Base-by-base conservation (phyloP, 1,139 yeast species). In the Suhomyces coccinellae region DNA sequence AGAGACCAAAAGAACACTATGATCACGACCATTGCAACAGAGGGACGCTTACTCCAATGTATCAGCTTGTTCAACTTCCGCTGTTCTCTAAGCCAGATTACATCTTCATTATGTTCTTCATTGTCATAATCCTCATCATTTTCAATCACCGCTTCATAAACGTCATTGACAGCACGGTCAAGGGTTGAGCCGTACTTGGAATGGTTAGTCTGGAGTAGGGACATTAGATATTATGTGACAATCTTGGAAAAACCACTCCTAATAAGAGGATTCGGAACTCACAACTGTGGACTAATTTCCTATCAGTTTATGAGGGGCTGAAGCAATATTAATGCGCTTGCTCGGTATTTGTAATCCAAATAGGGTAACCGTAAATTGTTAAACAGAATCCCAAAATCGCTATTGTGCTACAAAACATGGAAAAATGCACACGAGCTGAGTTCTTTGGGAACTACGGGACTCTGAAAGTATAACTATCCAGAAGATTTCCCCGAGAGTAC, bases 71-170 rank as follows among this genome's bases (percentile, higher is more conserved):
- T 65, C 33, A 53, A 48, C n/a, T 49, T 32, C 17, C 71, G 53
- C 48, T 71, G 76, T 47, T 71, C 73, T 15, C 73, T 52, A 28
- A 71, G 55, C 75, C 75, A 70, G 3, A 61, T 38, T 3, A 67
- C 67, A 47, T 71, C 77, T 40, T 69, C 75, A 46, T 67, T 68
- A 27, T 58, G 55, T 12, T 62, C 64, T 10, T 62, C 64, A 17
- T 58, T 65, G 28, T 62, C 63, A n/a, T 50, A 59, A 14, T 59
- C 63, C 4, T 62, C 69, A 14, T 65, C 66, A 13, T 62, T 55
- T 24, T 63, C 58, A 10, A 71, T 65, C 39, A 67, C 66, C 11
- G 63, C 62, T 32, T 56, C 59, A 47, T 67, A 69, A 12, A 59
- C 61, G 43, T 67, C 61, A 38, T 58, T 58, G 24, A 58, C 69